These are phyloP conservation scores for Tricholoma bakamatsutake DNA, from an alignment of 768 basidiomycete species.

Conservation along the genomic window DNA sequence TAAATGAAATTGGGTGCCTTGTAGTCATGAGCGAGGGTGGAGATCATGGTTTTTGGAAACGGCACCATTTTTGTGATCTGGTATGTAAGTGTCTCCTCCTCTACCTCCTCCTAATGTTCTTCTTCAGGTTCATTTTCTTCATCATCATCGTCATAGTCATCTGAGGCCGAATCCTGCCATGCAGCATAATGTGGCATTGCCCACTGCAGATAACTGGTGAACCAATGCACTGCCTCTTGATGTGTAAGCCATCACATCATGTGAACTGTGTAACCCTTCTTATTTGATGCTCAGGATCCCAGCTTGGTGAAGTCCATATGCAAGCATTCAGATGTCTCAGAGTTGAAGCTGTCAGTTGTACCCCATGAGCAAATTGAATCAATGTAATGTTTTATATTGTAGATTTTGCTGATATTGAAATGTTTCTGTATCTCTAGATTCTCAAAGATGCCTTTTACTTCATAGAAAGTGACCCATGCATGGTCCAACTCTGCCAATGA, in stretches of 20 bases:
- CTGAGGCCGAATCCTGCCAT: neutral
- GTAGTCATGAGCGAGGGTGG: too few species aligned
- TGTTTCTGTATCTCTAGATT: slow-evolving; percentile 4
- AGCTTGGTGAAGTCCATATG: slow-evolving; percentile 38
- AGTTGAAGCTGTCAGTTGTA: slow-evolving; percentile 17
- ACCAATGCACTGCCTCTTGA: slow-evolving; percentile 26
- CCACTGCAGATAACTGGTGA: slow-evolving; percentile 24
- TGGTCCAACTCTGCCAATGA: slow-evolving; percentile 25
- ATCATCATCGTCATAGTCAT: neutral
- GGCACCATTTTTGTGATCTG: slow-evolving; percentile 6
- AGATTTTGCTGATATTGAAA: too few species aligned
- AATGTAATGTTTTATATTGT: too few species aligned
- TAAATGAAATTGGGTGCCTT: too few species aligned
- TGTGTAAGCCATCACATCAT: slow-evolving; percentile 33
- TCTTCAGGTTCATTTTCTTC: slow-evolving; percentile 1
- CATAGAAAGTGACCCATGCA: slow-evolving; percentile 24
- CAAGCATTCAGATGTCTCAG: slow-evolving; percentile 28
- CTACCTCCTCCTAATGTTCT: neutral
- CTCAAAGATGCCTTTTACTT: slow-evolving; percentile 24
- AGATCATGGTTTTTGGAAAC: neutral
- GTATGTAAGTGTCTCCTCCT: neutral
- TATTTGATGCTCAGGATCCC: slow-evolving; percentile 24
- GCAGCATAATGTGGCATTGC: slow-evolving; percentile 6
- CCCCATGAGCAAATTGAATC: too few species aligned
- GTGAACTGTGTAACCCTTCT: slow-evolving; percentile 24